A percentile compares a stretch with the other conserved stretches of the same genome.
These are phyloP conservation scores for Wickerhamiella spandovensis DNA, from an alignment of 805 yeast genomes.

Conservation along the genomic window DNA sequence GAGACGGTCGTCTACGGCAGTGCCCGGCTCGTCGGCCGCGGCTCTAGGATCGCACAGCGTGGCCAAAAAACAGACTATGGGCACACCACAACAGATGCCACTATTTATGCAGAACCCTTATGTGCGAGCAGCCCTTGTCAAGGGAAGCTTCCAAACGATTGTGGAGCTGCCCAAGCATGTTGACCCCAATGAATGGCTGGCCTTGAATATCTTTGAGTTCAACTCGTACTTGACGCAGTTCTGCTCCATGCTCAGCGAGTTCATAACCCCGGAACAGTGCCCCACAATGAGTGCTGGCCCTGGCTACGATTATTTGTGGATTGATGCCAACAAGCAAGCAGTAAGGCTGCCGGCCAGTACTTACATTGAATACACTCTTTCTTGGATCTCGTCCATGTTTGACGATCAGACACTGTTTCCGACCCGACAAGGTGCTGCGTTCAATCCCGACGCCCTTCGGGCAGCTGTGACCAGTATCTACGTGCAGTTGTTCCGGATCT, in stretches of 20 bases:
- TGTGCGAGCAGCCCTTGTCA: slow-evolving; percentile 85
- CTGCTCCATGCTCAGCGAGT: slow-evolving; percentile 81
- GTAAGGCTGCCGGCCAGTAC: slow-evolving; percentile 83
- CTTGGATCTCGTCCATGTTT: slow-evolving; percentile 79
- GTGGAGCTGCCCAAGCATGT: slow-evolving; percentile 92
- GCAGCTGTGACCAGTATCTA: slow-evolving; percentile 77
- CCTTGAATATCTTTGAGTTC: slow-evolving; percentile 80
- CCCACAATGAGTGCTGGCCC: slow-evolving; percentile 97
- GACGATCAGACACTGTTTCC: slow-evolving; percentile 88
- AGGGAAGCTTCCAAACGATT: slow-evolving; percentile 91
- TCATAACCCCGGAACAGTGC: slow-evolving; percentile 75
- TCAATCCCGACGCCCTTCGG: slow-evolving; percentile 73
- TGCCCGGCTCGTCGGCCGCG: not conserved
- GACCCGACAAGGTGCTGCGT: slow-evolving; percentile 75
- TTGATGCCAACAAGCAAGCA: slow-evolving; percentile 66
- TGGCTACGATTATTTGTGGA: slow-evolving; percentile 80
- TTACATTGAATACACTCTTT: slow-evolving; percentile 79
- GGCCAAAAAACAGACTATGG: not conserved
- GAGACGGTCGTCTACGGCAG: not conserved
- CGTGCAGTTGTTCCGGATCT: slow-evolving; percentile 86
- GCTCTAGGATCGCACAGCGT: not conserved
- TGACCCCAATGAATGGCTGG: slow-evolving; percentile 91
- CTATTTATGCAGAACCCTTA: slow-evolving; percentile 84
- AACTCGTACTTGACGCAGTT: slow-evolving; percentile 77
- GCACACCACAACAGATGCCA: slow-evolving; percentile 27